Evolutionary conservation across 345 rosid species (phyloP).

Genomic region (Ceriops decandra): DNA sequence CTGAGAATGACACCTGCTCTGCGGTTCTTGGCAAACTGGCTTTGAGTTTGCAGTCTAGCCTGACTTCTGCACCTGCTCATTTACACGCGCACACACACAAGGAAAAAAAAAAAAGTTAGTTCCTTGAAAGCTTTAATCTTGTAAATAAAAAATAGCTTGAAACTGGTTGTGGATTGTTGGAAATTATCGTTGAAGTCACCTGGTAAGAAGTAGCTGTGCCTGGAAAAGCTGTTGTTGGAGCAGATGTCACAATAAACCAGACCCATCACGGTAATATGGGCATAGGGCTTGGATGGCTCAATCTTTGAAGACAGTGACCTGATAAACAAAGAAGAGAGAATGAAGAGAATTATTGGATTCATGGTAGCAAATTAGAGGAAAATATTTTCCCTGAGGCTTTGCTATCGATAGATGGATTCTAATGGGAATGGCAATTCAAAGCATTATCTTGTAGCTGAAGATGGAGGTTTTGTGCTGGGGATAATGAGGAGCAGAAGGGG

Average conservation of each 20-base stretch:
- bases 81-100: background rate
- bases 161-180: background rate
- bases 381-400: slow-evolving; percentile 14
- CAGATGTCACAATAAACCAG: slow-evolving; percentile 93
- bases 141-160: background rate
- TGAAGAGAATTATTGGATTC: slow-evolving; percentile 39
- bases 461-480: slow-evolving; percentile 27
- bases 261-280: slow-evolving; percentile 77
- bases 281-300: slow-evolving; percentile 27
- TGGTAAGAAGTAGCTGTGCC: slow-evolving; percentile 90
- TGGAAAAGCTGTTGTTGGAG: slow-evolving; percentile 94
- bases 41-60: slow-evolving; percentile 70
- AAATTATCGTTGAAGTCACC: slow-evolving; percentile 36
- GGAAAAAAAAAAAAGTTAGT: background rate
- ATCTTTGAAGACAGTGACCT: slow-evolving; percentile 35
- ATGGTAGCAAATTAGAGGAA: slow-evolving; percentile 30
- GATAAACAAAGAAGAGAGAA: slow-evolving; percentile 34
- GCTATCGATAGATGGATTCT: slow-evolving; percentile 21
- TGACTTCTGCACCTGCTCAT: slow-evolving; percentile 74
- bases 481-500: slow-evolving; percentile 16
- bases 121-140: background rate
- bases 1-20: slow-evolving; percentile 65
- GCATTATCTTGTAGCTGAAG: slow-evolving; percentile 22
- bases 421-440: slow-evolving; percentile 8
- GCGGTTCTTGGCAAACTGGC: slow-evolving; percentile 52